Evolutionary conservation across 129 eudicot species (phyloP).

Genomic region (Chrysanthemum lavandulifolium): DNA sequence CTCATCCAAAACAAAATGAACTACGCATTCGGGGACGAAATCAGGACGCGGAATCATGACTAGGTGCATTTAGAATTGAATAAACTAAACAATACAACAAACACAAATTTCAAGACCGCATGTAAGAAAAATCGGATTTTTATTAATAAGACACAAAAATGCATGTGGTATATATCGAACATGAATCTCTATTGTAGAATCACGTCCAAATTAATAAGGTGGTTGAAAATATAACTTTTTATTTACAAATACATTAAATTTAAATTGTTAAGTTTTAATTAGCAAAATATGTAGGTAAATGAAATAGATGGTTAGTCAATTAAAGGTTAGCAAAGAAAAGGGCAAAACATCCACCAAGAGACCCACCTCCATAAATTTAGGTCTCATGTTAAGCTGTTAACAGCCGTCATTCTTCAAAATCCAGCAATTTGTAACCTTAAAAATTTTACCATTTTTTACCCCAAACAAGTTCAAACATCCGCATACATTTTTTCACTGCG

Average conservation of each 20-base stretch:
- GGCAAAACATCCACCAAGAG: constrained; percentile 38
- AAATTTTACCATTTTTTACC: constrained; percentile 13
- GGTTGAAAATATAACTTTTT: background rate
- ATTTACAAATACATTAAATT: background rate
- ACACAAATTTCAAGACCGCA: too few relatives aligned
- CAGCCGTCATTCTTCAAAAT: constrained; percentile 26
- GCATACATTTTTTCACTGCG: too few relatives aligned
- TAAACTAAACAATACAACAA: too few relatives aligned
- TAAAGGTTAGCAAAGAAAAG: constrained; percentile 46
- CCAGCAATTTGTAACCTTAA: constrained; percentile 24
- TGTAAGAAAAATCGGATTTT: too few relatives aligned
- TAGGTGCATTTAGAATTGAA: too few relatives aligned
- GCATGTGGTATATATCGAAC: too few relatives aligned
- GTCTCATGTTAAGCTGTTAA: constrained; percentile 18
- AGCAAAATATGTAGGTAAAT: background rate
- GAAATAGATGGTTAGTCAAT: constrained; percentile 31
- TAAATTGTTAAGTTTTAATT: background rate
- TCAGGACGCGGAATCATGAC: too few relatives aligned
- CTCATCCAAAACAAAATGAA: too few relatives aligned
- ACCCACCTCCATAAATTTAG: constrained; percentile 34
- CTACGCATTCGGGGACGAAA: too few relatives aligned
- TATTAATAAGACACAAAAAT: too few relatives aligned
- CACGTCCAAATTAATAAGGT: too few relatives aligned
- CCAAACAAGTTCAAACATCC: background rate
- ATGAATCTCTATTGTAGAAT: too few relatives aligned